Evolutionary conservation across 139 green algal species (phyloP), one percentile per base, ranked within the genome.

Genomic region (Pseudopediastrum boryanum): DNA sequence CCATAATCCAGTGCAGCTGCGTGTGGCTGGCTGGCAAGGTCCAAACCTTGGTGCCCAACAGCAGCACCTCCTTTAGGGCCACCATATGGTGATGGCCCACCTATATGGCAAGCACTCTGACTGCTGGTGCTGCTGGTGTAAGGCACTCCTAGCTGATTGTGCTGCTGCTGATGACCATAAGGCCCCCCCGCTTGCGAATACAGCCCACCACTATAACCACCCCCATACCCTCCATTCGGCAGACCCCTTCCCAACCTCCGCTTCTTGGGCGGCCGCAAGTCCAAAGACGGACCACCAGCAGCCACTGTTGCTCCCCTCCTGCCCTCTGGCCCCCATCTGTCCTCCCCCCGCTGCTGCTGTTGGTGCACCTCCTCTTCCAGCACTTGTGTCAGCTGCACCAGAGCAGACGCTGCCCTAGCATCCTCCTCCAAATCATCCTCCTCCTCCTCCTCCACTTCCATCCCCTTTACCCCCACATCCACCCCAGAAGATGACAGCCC

Each of bases 41-140:
- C 52, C 52, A 51, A 41, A n/a, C 58, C 58, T 25, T 48, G 36
- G 12, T 51, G 44, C 2, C 43, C 70, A n/a, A n/a, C n/a, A n/a
- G n/a, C n/a, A n/a, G n/a, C n/a, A n/a, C n/a, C n/a, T n/a, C n/a
- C n/a, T n/a, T n/a, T n/a, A n/a, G n/a, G n/a, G n/a, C n/a, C n/a
- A n/a, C n/a, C n/a, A n/a, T n/a, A n/a, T n/a, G n/a, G n/a, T n/a
- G n/a, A n/a, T n/a, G n/a, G n/a, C n/a, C n/a, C n/a, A n/a, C n/a
- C n/a, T n/a, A n/a, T n/a, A n/a, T n/a, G n/a, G 43, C 70, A 67
- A 9, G 70, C 70, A 25, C 51, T 68, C 41, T 78, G 71, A 31
- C 71, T 78, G 56, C 71, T 78, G 50, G 71, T 78, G 54, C 71
- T 78, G 54, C 71, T 78, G 71, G 54, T 78, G 71, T 78, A 56